Percentiles rank a stretch among this genome's conserved stretches.
These are phyloP conservation scores for Trametes pubescens DNA, from an alignment of 1,284 basidiomycete species.

Conservation along the genomic window DNA sequence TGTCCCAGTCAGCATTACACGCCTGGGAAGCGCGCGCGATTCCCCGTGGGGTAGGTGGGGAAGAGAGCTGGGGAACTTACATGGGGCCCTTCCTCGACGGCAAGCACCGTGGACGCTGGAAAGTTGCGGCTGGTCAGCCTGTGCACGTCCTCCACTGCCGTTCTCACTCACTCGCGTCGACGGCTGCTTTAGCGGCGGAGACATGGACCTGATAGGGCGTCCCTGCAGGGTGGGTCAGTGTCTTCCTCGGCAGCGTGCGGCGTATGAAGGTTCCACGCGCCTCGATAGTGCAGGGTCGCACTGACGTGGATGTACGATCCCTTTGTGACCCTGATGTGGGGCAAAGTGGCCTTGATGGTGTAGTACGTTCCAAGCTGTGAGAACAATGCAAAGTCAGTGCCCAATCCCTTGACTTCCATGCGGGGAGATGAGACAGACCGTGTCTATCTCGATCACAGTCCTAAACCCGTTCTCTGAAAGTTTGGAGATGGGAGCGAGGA, in stretches of 20 bases:
- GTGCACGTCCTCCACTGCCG: conserved; percentile 1
- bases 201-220: conserved; percentile 95
- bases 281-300: conserved; percentile 90
- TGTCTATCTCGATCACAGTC: conserved; percentile 95
- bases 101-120: conserved; percentile 67
- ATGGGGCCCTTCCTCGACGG: conserved; percentile 93
- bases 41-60: neutral
- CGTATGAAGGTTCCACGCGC: conserved; percentile 46
- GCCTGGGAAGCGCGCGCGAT: conserved; percentile 1
- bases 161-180: conserved; percentile 71
- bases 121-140: conserved; percentile 6
- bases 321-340: conserved; percentile 71
- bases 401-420: conserved; percentile 3
- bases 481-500: conserved; percentile 83
- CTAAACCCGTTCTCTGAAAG: conserved; percentile 90
- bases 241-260: neutral
- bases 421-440: conserved; percentile 55
- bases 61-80: conserved; percentile 31
- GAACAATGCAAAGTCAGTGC: conserved; percentile 12
- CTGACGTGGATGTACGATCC: conserved; percentile 94
- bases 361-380: conserved; percentile 89
- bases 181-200: conserved; percentile 93
- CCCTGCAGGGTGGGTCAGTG: conserved; percentile 47
- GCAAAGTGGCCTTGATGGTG: conserved; percentile 91
- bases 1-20: neutral